A percentile compares a stretch with the other conserved stretches of the same genome.
Conservation (phyloP, 2,329 filamentous ascomycete genomes). For the Boeremia exigua region DNA sequence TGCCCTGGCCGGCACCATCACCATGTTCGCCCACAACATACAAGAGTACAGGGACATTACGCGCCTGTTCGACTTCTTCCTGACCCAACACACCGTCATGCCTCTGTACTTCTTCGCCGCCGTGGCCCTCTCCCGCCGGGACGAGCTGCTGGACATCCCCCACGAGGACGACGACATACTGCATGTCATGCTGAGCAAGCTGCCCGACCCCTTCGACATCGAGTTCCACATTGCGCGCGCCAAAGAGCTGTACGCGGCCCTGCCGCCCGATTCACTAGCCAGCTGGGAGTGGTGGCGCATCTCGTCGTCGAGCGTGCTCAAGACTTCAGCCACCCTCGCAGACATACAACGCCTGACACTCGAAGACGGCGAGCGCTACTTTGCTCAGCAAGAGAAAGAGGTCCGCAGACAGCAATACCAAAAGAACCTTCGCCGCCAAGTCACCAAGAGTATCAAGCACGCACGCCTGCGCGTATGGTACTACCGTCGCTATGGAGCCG, state of each 20-base stretch:
- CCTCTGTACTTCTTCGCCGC: slow-evolving; percentile 88
- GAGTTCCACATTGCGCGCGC: slow-evolving; percentile 76
- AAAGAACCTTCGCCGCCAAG: slow-evolving; percentile 51
- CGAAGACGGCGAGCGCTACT: slow-evolving; percentile 70
- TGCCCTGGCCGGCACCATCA: slow-evolving; percentile 89
- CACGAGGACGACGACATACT: slow-evolving; percentile 83
- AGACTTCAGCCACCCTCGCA: slow-evolving; percentile 70
- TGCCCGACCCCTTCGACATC: slow-evolving; percentile 80
- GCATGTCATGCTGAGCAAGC: slow-evolving; percentile 83
- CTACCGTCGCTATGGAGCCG: slow-evolving; percentile 65
- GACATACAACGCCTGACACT: slow-evolving; percentile 62
- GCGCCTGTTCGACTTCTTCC: slow-evolving; percentile 87
- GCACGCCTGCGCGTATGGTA: slow-evolving; percentile 63
- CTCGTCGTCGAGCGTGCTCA: slow-evolving; percentile 79
- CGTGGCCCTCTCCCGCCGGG: slow-evolving; percentile 74
- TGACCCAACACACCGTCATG: slow-evolving; percentile 86
- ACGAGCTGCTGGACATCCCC: slow-evolving; percentile 85
- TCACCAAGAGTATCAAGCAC: slow-evolving; percentile 50
- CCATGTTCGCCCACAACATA: slow-evolving; percentile 96
- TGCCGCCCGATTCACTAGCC: slow-evolving; percentile 75
- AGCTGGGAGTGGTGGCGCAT: slow-evolving; percentile 72
- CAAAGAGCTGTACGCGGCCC: slow-evolving; percentile 64
- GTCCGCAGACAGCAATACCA: slow-evolving; percentile 68
- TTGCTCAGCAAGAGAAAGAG: slow-evolving; percentile 74
- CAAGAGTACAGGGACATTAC: slow-evolving; percentile 87